These are phyloP conservation scores for Cynanchum wilfordii DNA, from an alignment of 257 asterid genomes.

Conservation along the genomic window DNA sequence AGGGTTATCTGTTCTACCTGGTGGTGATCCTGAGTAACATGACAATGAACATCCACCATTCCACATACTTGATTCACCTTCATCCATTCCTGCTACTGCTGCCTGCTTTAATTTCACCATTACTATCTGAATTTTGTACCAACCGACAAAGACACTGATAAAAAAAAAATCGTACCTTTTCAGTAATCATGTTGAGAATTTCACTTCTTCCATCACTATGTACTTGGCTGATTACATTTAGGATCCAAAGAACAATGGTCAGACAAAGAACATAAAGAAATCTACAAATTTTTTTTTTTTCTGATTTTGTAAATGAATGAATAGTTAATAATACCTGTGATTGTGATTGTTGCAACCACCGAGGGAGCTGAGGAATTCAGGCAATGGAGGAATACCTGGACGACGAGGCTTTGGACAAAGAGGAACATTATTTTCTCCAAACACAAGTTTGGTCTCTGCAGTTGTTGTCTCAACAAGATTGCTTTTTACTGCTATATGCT, in stretches of 20 bases:
- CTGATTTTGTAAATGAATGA: no score
- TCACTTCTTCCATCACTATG: conserved; percentile 43
- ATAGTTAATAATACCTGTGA: conserved; percentile 25
- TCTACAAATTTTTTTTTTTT: background rate
- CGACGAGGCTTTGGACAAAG: conserved; percentile 67
- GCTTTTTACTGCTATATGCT: conserved; percentile 39
- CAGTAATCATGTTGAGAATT: conserved; percentile 35
- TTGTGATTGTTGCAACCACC: conserved; percentile 28
- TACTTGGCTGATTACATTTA: conserved; percentile 26
- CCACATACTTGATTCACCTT: conserved; percentile 23
- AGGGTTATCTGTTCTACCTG: conserved; percentile 49
- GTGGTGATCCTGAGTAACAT: conserved; percentile 47
- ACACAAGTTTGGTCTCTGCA: conserved; percentile 20
- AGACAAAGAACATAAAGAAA: background rate
- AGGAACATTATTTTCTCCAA: conserved; percentile 31
- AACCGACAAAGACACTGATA: background rate
- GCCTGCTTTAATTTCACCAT: conserved; percentile 19
- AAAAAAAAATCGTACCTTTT: conserved; percentile 30
- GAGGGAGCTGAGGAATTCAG: conserved; percentile 38
- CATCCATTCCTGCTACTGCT: conserved; percentile 24
- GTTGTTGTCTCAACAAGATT: conserved; percentile 24
- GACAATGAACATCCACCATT: conserved; percentile 16
- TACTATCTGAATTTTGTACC: background rate
- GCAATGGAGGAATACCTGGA: conserved; percentile 31
- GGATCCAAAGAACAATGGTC: background rate